Conservation (phyloP, 2,329 filamentous ascomycete genomes). For the Blumeria hordei region DNA sequence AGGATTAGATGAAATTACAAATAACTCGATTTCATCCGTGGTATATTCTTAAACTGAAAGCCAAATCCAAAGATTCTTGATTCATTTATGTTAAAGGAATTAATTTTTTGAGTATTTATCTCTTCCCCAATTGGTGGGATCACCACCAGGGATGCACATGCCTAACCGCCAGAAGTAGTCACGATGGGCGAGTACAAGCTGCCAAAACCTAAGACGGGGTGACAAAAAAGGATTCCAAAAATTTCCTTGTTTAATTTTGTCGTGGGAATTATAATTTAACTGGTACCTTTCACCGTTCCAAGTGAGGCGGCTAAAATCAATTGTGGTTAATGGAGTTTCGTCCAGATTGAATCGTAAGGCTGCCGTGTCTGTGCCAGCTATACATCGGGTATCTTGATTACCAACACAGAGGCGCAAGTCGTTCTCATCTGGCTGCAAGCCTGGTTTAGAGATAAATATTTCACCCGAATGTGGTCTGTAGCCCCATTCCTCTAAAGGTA, state of each 20-base stretch:
- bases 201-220: constrained; percentile 41
- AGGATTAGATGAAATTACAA: too few species aligned
- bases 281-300: too few species aligned
- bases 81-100: constrained; percentile 2
- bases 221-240: too few species aligned
- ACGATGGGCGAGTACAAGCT: constrained; percentile 75
- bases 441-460: constrained; percentile 53
- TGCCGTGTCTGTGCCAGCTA: constrained; percentile 24
- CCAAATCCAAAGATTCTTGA: background rate
- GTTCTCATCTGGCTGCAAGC: constrained; percentile 38
- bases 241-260: too few species aligned
- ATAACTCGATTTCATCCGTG: too few species aligned
- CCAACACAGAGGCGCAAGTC: constrained; percentile 55
- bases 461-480: constrained; percentile 71
- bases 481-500: constrained; percentile 73
- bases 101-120: constrained; percentile 21
- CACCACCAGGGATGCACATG: constrained; percentile 63
- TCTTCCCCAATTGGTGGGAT: constrained; percentile 41
- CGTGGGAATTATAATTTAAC: too few species aligned
- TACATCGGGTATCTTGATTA: constrained; percentile 45
- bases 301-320: too few species aligned
- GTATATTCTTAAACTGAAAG: background rate
- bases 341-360: too few species aligned
- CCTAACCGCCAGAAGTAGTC: constrained; percentile 95
- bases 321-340: too few species aligned